Conservation (phyloP, 345 rosid species). For the Corchorus olitorius region DNA sequence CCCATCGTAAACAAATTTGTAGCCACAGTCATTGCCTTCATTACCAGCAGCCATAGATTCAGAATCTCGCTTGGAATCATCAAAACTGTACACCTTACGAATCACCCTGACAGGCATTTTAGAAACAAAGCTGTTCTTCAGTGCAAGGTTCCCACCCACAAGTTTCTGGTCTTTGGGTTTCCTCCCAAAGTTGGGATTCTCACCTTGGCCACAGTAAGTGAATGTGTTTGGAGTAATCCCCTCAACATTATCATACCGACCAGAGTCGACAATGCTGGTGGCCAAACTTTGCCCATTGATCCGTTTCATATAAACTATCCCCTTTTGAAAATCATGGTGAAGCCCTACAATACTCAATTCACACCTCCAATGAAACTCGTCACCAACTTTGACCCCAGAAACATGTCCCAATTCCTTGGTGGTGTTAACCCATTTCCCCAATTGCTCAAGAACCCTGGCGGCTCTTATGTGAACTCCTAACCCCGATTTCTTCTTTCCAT, state of each 20-base stretch:
- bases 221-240: constrained; percentile 30
- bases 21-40: constrained; percentile 27
- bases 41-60: no score
- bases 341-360: constrained; percentile 68
- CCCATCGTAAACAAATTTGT: constrained; percentile 61
- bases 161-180: constrained; percentile 44
- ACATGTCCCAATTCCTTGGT: no score
- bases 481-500: no score
- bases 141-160: constrained; percentile 64
- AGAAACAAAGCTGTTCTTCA: constrained; percentile 48
- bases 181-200: constrained; percentile 43
- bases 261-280: constrained; percentile 72
- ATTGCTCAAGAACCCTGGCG: no score
- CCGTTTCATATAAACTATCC: constrained; percentile 58
- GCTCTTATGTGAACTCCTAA: no score
- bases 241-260: constrained; percentile 52
- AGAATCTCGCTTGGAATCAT: no score
- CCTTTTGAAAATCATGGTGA: constrained; percentile 16
- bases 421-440: no score
- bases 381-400: no score
- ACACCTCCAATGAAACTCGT: no score
- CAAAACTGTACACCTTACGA: constrained; percentile 31
- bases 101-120: constrained; percentile 65
- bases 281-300: constrained; percentile 41
- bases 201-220: constrained; percentile 73